Evolutionary conservation across 2,329 filamentous ascomycete species (phyloP), one percentile per base, ranked within the genome.

Genomic region (Fusarium clavum): DNA sequence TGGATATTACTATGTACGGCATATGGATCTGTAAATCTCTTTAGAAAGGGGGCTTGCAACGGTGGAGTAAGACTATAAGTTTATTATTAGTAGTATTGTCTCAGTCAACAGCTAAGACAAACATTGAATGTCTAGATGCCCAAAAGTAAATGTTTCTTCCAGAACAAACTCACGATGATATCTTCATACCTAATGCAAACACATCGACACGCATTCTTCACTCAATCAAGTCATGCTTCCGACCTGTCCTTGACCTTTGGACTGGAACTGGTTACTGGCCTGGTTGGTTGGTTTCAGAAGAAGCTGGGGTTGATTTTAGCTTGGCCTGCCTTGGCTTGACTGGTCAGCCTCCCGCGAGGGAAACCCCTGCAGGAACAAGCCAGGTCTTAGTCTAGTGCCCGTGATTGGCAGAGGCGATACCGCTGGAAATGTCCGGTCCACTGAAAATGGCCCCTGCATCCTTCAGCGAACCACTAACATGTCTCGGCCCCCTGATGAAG

Each of bases 241-340:
- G 34, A n/a, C 34, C 34, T 38, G 34, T 38, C 32, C 61, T 40
- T 34, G 22, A 14, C n/a, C 32, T 52, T 40, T 34, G 18, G 24
- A 38, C 34, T 38, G 34, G 34, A 38, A 38, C 34, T 40, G 18
- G 32, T 25, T 32, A 38, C 34, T 40, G 18, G 32, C 34, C 48
- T 40, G 22, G 49, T 48, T 55, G 46, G 61, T 48, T 53, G 61
- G 72, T 74, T 74, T 74, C 72, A 74, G 72, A 74, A 61, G 49
- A 68, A 71, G 62, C 67, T 73, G 65, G 72, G 72, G 72, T 71
- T 54, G 68, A 56, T 49, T 45, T 51, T 64, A 45, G 55, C 55
- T 58, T 46, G 68, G 45, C 48, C 49, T 40, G 18, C 48, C 48
- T 52, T 52, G 32, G 32, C 18, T 40, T 48, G 64, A 71, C 57